Evolutionary conservation across 78 protist species (phyloP).

Genomic region (Capsaspora owczarzaki): DNA sequence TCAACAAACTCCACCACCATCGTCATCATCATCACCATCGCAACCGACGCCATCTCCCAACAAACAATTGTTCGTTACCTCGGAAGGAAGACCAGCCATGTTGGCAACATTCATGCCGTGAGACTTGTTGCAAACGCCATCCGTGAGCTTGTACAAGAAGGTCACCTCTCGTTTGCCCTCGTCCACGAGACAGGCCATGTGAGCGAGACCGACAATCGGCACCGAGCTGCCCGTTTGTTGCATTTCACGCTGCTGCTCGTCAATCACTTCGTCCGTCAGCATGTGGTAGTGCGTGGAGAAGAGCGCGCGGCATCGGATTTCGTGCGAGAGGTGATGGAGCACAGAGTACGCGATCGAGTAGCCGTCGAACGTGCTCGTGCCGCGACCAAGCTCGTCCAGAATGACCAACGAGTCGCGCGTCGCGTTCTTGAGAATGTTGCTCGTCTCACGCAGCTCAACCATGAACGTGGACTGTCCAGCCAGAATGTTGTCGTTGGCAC

Average conservation of each 20-base stretch:
- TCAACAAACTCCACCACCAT: no score
- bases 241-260: not conserved
- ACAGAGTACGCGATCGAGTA: slow-evolving; percentile 8
- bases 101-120: not conserved
- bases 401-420: slow-evolving; percentile 39
- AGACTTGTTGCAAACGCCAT: not conserved
- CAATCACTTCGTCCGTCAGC: slow-evolving; percentile 42
- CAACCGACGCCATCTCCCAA: no score
- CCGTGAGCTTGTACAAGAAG: not conserved
- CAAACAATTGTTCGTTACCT: no score
- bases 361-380: slow-evolving; percentile 47
- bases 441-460: slow-evolving; percentile 61
- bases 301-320: not conserved
- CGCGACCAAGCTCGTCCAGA: slow-evolving; percentile 60
- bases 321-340: not conserved
- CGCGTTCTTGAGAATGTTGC: slow-evolving; percentile 23
- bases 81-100: not conserved
- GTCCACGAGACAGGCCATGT: slow-evolving; percentile 44
- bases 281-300: not conserved
- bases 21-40: no score
- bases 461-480: slow-evolving; percentile 44
- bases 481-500: slow-evolving; percentile 31
- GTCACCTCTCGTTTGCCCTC: not conserved
- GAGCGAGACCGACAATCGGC: not conserved
- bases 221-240: not conserved